phyloP scores from a whole-genome alignment of 2,329 filamentous ascomycete species.

The Exophiala calicioides region DNA sequence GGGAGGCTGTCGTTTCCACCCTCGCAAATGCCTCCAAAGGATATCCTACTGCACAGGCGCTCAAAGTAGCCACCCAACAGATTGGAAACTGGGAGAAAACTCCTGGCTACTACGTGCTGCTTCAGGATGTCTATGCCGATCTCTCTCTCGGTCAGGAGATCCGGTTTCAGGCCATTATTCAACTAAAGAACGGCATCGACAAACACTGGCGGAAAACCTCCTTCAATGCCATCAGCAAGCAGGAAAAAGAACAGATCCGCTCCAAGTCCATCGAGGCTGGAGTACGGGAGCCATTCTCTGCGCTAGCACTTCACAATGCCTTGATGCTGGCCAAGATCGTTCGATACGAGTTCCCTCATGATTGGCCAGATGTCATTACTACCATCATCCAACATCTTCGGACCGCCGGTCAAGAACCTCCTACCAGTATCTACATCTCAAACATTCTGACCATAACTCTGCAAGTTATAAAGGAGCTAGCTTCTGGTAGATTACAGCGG shows the following conservation, averaged over 20 bases:
- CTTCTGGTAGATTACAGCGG: constrained; percentile 72
- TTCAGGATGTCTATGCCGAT: constrained; percentile 83
- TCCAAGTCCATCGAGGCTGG: constrained; percentile 73
- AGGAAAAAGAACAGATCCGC: constrained; percentile 77
- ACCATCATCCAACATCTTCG: constrained; percentile 42
- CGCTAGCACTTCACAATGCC: constrained; percentile 83
- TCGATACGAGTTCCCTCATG: constrained; percentile 81
- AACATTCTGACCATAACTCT: constrained; percentile 54
- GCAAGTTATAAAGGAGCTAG: constrained; percentile 86
- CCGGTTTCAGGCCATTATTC: constrained; percentile 86
- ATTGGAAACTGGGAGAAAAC: constrained; percentile 70
- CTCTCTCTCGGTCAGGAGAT: constrained; percentile 72
- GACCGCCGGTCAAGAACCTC: constrained; percentile 17
- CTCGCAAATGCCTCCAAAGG: constrained; percentile 64
- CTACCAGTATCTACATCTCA: constrained; percentile 18
- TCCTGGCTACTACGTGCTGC: constrained; percentile 64
- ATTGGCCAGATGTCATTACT: constrained; percentile 63
- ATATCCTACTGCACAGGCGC: constrained; percentile 43
- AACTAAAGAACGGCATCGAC: constrained; percentile 95
- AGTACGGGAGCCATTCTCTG: constrained; percentile 71
- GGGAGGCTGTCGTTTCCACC: constrained; percentile 64
- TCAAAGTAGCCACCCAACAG: constrained; percentile 67
- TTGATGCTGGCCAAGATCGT: constrained; percentile 85
- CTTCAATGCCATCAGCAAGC: constrained; percentile 63
- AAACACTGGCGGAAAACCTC: constrained; percentile 87